Percentiles rank a stretch among this genome's conserved stretches.
phyloP scores from a whole-genome alignment of 106 monocot species.

The Ottelia alismoides region DNA sequence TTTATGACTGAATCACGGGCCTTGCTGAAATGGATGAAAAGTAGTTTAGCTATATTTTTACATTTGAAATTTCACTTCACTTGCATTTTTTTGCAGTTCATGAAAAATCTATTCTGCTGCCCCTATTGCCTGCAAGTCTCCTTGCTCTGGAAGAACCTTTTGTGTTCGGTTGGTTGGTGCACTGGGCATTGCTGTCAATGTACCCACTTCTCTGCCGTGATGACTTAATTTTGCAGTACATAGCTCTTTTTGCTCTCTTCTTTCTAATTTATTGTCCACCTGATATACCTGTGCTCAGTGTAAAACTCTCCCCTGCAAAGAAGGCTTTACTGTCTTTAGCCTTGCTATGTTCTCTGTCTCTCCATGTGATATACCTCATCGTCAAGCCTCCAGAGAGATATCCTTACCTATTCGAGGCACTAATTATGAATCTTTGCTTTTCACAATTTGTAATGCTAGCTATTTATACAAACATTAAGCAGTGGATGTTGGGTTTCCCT shows the following conservation, averaged over 20 bases:
- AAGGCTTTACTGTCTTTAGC: constrained; percentile 20
- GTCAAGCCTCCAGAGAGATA: constrained; percentile 60
- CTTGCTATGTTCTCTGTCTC: constrained; percentile 23
- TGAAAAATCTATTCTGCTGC: constrained; percentile 90
- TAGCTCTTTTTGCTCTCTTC: constrained; percentile 57
- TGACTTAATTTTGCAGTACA: constrained; percentile 57
- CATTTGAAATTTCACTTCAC: neutral
- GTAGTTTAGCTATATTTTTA: constrained; percentile 10
- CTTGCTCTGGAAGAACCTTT: constrained; percentile 64
- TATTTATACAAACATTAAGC: constrained; percentile 62
- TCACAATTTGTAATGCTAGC: constrained; percentile 71
- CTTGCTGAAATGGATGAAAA: constrained; percentile 11
- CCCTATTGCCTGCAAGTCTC: constrained; percentile 91
- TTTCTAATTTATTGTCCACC: constrained; percentile 37
- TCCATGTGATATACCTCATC: constrained; percentile 44
- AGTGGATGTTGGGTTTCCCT: constrained; percentile 28
- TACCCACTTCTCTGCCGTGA: constrained; percentile 80
- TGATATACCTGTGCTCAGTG: constrained; percentile 1
- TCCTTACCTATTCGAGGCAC: constrained; percentile 91
- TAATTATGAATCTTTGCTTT: constrained; percentile 84
- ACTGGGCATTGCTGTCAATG: constrained; percentile 73
- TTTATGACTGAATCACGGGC: constrained; percentile 6
- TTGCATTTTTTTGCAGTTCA: constrained; percentile 44
- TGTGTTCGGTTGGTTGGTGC: constrained; percentile 49
- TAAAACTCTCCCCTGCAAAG: constrained; percentile 7